A percentile compares a stretch with the other conserved stretches of the same genome.
phyloP scores from a whole-genome alignment of 768 basidiomycete species.

The Tremella yokohamensis region DNA sequence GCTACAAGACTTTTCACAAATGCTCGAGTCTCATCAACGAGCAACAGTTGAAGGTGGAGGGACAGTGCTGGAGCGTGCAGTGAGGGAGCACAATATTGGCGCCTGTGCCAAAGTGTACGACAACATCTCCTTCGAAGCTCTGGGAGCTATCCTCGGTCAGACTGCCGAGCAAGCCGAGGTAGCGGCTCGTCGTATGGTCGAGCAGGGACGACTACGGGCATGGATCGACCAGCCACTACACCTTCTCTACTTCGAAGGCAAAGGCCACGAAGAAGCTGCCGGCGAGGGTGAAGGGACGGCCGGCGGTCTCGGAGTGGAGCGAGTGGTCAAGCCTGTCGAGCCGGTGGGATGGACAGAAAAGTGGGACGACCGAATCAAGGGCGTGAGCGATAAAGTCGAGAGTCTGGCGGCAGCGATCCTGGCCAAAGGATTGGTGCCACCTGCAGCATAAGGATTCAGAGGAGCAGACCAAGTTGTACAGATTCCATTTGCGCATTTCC shows the following conservation, averaged over 20 bases:
- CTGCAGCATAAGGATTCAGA: not conserved
- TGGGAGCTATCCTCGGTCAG: slow-evolving; percentile 83
- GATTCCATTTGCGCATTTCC: not conserved
- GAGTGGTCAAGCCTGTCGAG: slow-evolving; percentile 74
- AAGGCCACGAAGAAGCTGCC: slow-evolving; percentile 62
- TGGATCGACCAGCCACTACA: slow-evolving; percentile 94
- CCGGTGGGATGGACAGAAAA: slow-evolving; percentile 82
- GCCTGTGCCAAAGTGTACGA: slow-evolving; percentile 93
- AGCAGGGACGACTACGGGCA: slow-evolving; percentile 83
- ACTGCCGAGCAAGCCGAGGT: slow-evolving; percentile 53
- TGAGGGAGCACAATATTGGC: slow-evolving; percentile 97
- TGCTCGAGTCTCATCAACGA: slow-evolving; percentile 85
- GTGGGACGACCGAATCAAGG: slow-evolving; percentile 91
- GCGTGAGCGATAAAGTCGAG: slow-evolving; percentile 75
- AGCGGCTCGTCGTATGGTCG: slow-evolving; percentile 70
- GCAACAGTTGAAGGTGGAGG: slow-evolving; percentile 86
- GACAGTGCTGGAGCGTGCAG: slow-evolving; percentile 92
- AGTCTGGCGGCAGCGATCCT: slow-evolving; percentile 12
- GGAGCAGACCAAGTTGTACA: slow-evolving; percentile 34
- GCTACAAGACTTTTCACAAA: slow-evolving; percentile 81
- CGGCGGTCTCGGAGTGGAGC: slow-evolving; percentile 82
- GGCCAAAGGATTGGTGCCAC: slow-evolving; percentile 20
- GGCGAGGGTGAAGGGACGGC: slow-evolving; percentile 92
- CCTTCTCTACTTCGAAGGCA: slow-evolving; percentile 87
- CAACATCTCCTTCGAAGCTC: slow-evolving; percentile 92